Base-by-base conservation (phyloP, 2,329 filamentous ascomycete species). In the Pestalotiopsis sp. region DNA sequence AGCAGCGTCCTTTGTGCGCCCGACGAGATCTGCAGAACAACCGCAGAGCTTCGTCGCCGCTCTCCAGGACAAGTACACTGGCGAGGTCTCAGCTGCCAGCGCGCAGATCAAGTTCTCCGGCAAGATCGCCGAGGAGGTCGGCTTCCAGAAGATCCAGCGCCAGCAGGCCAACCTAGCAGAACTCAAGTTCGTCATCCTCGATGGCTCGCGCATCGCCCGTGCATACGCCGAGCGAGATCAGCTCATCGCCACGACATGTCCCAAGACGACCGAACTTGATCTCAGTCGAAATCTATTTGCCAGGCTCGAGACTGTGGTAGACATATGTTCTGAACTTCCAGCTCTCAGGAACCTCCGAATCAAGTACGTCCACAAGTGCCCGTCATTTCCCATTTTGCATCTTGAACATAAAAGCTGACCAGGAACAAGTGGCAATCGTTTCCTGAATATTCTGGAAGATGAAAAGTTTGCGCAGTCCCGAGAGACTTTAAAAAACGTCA, bases 51-150 rank as follows among this genome's bases (percentile, higher is more conserved):
- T 98, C 78, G 82, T 97, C 20, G 86, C 92, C 74, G 96, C 94
- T 3, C 82, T 98, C 66, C 88, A 88, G 68, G 87, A 90, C 73
- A 99, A 98, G 81, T 99, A 99, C 78, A 92, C 91, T 3, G 86
- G 89, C 2, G 87, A 91, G 67, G 78, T 81, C 14, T 74, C 77
- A 9, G 73, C 78, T 35, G 75, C 80, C 13, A 77, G 81, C 7
- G 83, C 85, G 63, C 84, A 88, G 62, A 91, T 97, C 70, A 81
- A 84, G 66, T 91, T 85, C 85, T 97, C 84, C 81, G 92, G 80
- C 48, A 98, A 98, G 80, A 87, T 94, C 20, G 95, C 93, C 4
- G 92, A 98, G 81, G 95, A 98, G 81, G 89, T 98, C 40, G 96
- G 96, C 38, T 98, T 98, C 73, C 94, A 97, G 73, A 98, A 98